A percentile compares a stretch with the other conserved stretches of the same genome.
These are phyloP conservation scores for Xerocomus nothofagi DNA, from an alignment of 1,284 basidiomycete genomes.

Conservation along the genomic window DNA sequence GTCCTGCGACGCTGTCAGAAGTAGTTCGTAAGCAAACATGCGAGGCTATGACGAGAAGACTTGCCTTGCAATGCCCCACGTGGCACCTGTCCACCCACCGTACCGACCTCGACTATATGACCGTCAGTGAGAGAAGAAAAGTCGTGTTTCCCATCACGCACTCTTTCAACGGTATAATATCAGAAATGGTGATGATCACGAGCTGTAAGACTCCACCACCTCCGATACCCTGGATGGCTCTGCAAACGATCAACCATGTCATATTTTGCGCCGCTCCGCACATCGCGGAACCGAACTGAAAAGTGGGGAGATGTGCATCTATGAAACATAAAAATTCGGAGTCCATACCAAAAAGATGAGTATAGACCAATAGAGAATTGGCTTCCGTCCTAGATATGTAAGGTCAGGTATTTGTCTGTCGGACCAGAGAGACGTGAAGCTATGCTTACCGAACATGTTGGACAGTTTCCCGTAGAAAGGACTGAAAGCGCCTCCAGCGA, in stretches of 20 bases:
- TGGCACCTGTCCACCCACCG: constrained; percentile 41
- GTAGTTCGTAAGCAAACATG: too few relatives aligned
- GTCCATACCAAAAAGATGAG: constrained; percentile 41
- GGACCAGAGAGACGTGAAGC: background rate
- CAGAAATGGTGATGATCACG: constrained; percentile 40
- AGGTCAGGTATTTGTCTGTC: too few relatives aligned
- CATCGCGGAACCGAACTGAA: constrained; percentile 45
- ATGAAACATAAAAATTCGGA: too few relatives aligned
- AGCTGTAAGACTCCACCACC: constrained; percentile 44
- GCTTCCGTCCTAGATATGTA: constrained; percentile 36
- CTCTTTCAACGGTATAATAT: constrained; percentile 39
- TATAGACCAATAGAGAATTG: constrained; percentile 39
- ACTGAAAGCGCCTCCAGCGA: constrained; percentile 39
- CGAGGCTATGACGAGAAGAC: background rate
- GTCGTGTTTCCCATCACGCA: too few relatives aligned
- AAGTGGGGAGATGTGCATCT: too few relatives aligned
- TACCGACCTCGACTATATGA: constrained; percentile 40
- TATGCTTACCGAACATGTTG: constrained; percentile 28
- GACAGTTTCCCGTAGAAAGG: constrained; percentile 46
- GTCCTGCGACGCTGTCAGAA: constrained; percentile 43
- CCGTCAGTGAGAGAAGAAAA: constrained; percentile 7
- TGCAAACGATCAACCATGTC: constrained; percentile 46
- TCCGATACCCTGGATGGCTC: constrained; percentile 55
- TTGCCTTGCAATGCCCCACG: constrained; percentile 46
- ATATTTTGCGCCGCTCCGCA: constrained; percentile 52